Conservation (phyloP, 2,329 filamentous ascomycete genomes). For the Calonectria pseudoreteaudii region DNA sequence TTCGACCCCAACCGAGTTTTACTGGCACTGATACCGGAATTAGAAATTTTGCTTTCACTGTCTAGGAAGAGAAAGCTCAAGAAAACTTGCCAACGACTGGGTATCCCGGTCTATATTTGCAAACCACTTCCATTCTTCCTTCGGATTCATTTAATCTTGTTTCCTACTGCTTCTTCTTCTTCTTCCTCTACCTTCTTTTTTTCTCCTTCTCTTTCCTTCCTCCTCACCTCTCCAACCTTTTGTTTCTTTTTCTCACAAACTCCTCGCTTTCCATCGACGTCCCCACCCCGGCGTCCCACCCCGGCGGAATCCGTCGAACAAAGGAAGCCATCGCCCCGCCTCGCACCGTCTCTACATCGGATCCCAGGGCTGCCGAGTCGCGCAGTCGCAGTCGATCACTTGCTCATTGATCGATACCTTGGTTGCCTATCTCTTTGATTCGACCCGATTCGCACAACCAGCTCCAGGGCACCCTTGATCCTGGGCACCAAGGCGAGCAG, state of each 20-base stretch:
- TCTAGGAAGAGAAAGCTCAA: not conserved
- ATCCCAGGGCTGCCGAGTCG: constrained; percentile 17
- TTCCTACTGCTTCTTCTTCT: not conserved
- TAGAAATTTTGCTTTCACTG: not conserved
- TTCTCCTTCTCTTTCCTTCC: not conserved
- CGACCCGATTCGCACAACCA: constrained; percentile 7
- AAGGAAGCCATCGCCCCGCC: constrained; percentile 17
- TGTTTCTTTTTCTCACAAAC: not conserved
- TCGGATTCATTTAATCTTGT: not conserved
- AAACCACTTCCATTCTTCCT: not conserved
- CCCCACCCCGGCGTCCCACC: constrained; percentile 13
- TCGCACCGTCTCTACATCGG: constrained; percentile 10
- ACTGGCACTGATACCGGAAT: not conserved
- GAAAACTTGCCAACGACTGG: constrained; percentile 13
- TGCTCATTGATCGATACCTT: not conserved
- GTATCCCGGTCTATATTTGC: constrained; percentile 6
- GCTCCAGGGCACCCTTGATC: not conserved
- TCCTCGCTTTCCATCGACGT: not conserved
- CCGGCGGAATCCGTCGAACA: constrained; percentile 19
- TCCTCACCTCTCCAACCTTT: not conserved
- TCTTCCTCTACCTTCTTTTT: not conserved
- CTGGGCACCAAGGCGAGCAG: not conserved
- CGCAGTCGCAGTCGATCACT: not conserved
- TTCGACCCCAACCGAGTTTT: constrained; percentile 19
- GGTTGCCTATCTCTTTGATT: not conserved